Conservation (phyloP, 495 filamentous ascomycete genomes). For the Aspergillus panamensis region DNA sequence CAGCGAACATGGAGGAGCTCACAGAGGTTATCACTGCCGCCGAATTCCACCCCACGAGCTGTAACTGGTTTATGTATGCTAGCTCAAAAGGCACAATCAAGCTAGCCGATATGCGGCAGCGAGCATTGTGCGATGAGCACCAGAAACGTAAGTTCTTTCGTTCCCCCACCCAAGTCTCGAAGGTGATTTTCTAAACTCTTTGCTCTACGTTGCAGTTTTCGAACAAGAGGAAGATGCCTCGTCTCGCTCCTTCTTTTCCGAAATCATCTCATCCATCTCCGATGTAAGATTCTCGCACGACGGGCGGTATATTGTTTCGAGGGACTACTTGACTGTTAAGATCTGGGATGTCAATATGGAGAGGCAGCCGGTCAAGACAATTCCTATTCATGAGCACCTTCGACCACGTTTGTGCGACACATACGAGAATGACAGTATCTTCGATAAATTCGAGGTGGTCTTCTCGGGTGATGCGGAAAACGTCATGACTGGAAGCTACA, state of each 20-base stretch:
- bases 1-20: conserved; percentile 98
- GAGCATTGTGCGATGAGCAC: conserved; percentile 92
- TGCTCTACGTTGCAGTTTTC: conserved; percentile 61
- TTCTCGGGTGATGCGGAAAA: conserved; percentile 98
- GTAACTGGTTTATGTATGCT: conserved; percentile 99
- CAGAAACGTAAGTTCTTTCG: conserved; percentile 70
- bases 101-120: conserved; percentile 95
- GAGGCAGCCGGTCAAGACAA: conserved; percentile 92
- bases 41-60: conserved; percentile 95
- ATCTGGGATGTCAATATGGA: conserved; percentile 99
- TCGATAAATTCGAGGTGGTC: conserved; percentile 99
- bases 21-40: conserved; percentile 98
- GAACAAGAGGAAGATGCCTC: conserved; percentile 99
- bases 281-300: conserved; percentile 97
- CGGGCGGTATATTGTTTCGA: conserved; percentile 93
- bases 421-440: conserved; percentile 99
- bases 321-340: conserved; percentile 97
- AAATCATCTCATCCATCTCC: conserved; percentile 99
- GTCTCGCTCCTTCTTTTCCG: conserved; percentile 97
- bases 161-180: background rate
- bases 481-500: conserved; percentile 99
- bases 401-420: conserved; percentile 94
- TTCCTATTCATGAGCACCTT: conserved; percentile 96
- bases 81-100: conserved; percentile 99
- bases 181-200: conserved; percentile 13